Conservation (phyloP, 495 filamentous ascomycete species). For the Astrocystis sublimbata region DNA sequence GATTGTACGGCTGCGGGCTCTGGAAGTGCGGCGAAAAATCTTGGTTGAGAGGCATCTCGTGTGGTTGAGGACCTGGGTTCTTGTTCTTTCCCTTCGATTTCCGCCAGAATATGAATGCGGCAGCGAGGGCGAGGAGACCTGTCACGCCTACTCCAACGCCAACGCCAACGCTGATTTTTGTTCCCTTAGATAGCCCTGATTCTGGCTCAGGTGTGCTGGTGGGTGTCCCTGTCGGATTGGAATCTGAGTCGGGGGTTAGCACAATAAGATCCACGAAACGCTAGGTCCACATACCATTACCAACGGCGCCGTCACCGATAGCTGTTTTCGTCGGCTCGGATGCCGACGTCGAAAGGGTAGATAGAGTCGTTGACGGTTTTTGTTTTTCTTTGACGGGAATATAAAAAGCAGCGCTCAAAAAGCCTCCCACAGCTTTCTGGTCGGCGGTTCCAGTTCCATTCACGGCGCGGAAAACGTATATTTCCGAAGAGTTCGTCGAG, state of each 20-base stretch:
- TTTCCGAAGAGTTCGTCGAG: slow-evolving; percentile 25
- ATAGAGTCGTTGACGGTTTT: slow-evolving; percentile 2
- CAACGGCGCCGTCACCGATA: neutral
- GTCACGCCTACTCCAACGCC: slow-evolving; percentile 20
- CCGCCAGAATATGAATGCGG: slow-evolving; percentile 20
- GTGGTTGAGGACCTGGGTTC: slow-evolving; percentile 13
- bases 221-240: neutral
- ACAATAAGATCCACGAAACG: neutral
- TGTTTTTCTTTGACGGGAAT: slow-evolving; percentile 18
- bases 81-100: slow-evolving; percentile 16
- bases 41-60: slow-evolving; percentile 14
- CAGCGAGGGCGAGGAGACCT: slow-evolving; percentile 18
- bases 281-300: neutral
- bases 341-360: slow-evolving; percentile 17
- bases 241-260: neutral
- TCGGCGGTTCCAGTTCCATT: slow-evolving; percentile 22
- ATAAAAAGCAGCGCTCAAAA: slow-evolving; percentile 26
- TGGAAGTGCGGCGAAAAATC: slow-evolving; percentile 10
- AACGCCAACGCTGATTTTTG: slow-evolving; percentile 23
- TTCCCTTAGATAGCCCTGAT: slow-evolving; percentile 18
- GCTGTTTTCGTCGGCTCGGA: neutral
- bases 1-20: neutral
- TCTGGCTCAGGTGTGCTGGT: neutral
- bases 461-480: slow-evolving; percentile 28
- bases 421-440: slow-evolving; percentile 21